phyloP scores from a whole-genome alignment of 2,329 filamentous ascomycete species.

The Penicillium sp. region DNA sequence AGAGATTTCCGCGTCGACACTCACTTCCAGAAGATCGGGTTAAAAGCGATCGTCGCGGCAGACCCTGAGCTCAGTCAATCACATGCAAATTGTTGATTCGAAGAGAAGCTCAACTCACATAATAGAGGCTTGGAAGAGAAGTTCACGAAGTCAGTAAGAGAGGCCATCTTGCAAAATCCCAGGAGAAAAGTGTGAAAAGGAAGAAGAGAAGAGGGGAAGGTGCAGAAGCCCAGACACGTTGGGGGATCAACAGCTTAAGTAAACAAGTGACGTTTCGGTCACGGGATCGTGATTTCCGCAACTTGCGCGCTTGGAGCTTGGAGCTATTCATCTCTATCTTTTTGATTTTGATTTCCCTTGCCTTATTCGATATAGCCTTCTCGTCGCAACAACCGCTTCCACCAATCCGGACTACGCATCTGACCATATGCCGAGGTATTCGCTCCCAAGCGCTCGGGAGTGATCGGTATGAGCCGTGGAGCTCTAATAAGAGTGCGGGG shows the following conservation, averaged over 20 bases:
- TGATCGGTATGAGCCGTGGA: conserved; percentile 37
- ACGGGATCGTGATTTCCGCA: conserved; percentile 22
- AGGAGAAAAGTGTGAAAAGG: conserved; percentile 1
- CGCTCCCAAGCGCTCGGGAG: conserved; percentile 17
- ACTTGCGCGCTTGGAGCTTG: neutral
- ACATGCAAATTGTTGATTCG: conserved; percentile 30
- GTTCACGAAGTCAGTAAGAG: conserved; percentile 55
- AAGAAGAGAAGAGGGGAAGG: conserved; percentile 10
- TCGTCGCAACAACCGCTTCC: neutral
- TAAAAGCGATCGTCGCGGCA: conserved; percentile 82
- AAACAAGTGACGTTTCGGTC: conserved; percentile 30
- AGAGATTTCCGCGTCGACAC: conserved; percentile 38
- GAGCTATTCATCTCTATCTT: neutral
- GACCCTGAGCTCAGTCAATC: conserved; percentile 62
- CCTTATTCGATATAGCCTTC: neutral
- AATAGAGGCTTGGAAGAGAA: conserved; percentile 67
- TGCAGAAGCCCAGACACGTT: conserved; percentile 5
- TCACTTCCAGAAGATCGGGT: conserved; percentile 99
- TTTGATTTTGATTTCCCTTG: neutral
- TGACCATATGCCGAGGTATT: conserved; percentile 13
- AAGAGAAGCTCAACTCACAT: conserved; percentile 52
- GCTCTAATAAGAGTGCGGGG: conserved; percentile 47
- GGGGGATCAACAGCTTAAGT: conserved; percentile 22
- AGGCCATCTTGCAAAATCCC: conserved; percentile 32
- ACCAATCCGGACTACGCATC: neutral